These are phyloP conservation scores for Echinosophora koreensis DNA, from an alignment of 306 rosid species.

Conservation along the genomic window DNA sequence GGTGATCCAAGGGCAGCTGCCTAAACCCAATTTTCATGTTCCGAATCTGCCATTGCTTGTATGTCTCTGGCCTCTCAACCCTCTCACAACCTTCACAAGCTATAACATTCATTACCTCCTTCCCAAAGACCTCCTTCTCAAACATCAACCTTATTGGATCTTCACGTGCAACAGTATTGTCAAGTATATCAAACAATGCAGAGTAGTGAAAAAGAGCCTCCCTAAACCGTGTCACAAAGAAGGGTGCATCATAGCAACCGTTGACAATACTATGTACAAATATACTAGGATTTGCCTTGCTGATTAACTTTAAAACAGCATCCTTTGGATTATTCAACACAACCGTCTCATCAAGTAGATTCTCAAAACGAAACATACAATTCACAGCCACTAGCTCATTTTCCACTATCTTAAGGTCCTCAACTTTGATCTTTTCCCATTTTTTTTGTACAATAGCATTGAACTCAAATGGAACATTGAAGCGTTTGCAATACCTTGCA, in stretches of 20 bases:
- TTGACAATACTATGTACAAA: conserved; percentile 55
- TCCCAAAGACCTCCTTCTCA: conserved; percentile 67
- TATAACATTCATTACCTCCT: conserved; percentile 63
- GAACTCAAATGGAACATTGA: conserved; percentile 69
- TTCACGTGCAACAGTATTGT: conserved; percentile 49
- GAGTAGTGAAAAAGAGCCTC: conserved; percentile 72
- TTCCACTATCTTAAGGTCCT: conserved; percentile 58
- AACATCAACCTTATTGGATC: conserved; percentile 60
- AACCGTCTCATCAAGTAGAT: conserved; percentile 70
- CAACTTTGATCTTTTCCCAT: conserved; percentile 69
- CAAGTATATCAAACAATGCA: conserved; percentile 66
- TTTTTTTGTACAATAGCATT: conserved; percentile 55
- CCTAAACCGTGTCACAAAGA: conserved; percentile 69
- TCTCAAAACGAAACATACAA: conserved; percentile 51
- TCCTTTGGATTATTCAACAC: conserved; percentile 59
- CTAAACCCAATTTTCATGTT: conserved; percentile 57
- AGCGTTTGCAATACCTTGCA: conserved; percentile 63
- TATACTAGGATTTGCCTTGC: conserved; percentile 62
- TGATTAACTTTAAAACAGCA: conserved; percentile 63
- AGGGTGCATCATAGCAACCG: conserved; percentile 67
- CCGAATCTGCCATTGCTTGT: conserved; percentile 71
- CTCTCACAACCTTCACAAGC: conserved; percentile 77
- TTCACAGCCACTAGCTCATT: conserved; percentile 66
- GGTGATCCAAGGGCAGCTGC: conserved; percentile 55
- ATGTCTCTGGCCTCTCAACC: conserved; percentile 70